Evolutionary conservation across 2,329 filamentous ascomycete species (phyloP), one percentile per base, ranked within the genome.

Genomic region (Hymenoscyphus scutula): DNA sequence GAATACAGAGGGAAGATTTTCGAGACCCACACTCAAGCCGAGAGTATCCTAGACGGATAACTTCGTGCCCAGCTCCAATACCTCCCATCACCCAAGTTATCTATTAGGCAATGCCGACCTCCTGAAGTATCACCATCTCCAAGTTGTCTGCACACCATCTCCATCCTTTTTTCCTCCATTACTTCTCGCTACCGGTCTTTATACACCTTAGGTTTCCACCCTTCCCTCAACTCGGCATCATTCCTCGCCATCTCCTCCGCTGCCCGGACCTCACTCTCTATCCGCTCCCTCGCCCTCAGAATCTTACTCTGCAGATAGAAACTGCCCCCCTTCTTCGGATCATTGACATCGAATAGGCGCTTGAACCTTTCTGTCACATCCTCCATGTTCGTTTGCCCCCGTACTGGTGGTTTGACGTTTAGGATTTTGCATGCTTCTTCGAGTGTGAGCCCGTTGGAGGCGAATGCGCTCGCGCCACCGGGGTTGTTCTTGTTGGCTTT

Each of bases 261-360:
- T 63, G 90, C 87, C 67, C 87, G 83, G 48, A 95, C 80, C 78
- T 99, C 94, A 71, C 89, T 83, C 80, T 98, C 94, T 78, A 99
- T 89, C 67, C 95, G 83, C 79, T 99, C 94, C 72, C 94, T 86
- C 63, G 95, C 95, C 66, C 95, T 84, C 70, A 98, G 79, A 61
- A 99, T 87, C 80, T 99, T 99, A 82, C 94, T 98, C 79, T 99
- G 95, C 56, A 99, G 82, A 77, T 99, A 99, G 78, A 99, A 99
- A 73, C 92, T 97, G 59, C 95, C 95, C 38, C 95, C 95, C 74
- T 97, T 97, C 77, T 96, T 84, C 11, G 95, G 94, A 68, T 99
- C 91, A 79, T 99, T 99, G 70, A 86, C 81, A 77, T 99, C 95
- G 75, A 97, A 99, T 56, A 99, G 80, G 68, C 89, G 87, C 85